Evolutionary conservation across 176 grass and related monocot genomes (phyloP).

Genomic region (Juncus effusus): DNA sequence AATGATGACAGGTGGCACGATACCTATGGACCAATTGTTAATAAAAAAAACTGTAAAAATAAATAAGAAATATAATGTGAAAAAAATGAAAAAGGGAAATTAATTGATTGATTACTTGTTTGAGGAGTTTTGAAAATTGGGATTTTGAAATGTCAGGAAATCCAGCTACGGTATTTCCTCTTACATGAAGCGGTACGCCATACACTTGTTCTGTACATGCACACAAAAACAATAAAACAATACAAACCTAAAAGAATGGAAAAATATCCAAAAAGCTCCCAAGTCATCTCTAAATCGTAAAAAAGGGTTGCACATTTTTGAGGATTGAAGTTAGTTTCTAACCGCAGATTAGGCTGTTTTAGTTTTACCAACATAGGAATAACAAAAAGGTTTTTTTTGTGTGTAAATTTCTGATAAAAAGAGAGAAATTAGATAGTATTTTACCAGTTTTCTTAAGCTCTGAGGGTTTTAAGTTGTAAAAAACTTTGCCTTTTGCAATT

Average conservation of each 20-base stretch:
- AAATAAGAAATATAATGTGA: background rate
- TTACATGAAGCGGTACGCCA: conserved; percentile 69
- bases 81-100: background rate
- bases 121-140: conserved; percentile 83
- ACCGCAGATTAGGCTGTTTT: no score
- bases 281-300: no score
- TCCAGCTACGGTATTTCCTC: conserved; percentile 44
- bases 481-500: conserved; percentile 60
- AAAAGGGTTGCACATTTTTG: no score
- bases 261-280: background rate
- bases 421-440: conserved; percentile 31
- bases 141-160: conserved; percentile 52
- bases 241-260: background rate
- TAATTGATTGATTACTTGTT: conserved; percentile 14
- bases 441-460: conserved; percentile 69
- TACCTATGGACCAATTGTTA: conserved; percentile 40
- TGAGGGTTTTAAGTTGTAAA: conserved; percentile 56
- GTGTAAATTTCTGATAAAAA: no score
- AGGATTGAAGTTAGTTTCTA: no score
- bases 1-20: conserved; percentile 76
- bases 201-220: conserved; percentile 40
- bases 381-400: no score
- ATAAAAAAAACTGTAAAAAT: conserved; percentile 12
- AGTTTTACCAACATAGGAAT: no score
- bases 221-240: background rate